These are phyloP conservation scores for Solanum commersonii DNA, from an alignment of 257 asterid species.

Conservation along the genomic window DNA sequence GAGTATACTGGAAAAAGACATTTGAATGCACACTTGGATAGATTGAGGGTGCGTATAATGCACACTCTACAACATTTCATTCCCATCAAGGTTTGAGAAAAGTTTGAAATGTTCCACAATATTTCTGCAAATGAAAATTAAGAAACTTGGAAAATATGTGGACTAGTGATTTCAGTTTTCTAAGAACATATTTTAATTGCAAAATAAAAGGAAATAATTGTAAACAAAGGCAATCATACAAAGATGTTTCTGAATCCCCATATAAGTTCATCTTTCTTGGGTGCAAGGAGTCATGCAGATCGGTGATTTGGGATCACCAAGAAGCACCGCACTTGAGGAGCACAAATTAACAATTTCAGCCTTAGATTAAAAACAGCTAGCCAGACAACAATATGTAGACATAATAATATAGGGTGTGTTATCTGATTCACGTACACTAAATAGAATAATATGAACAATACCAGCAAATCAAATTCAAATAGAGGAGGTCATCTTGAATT, in stretches of 20 bases:
- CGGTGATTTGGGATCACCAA: not conserved
- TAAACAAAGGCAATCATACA: not conserved
- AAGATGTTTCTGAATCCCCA: not conserved
- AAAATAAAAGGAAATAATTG: not conserved
- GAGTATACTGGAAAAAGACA: not conserved
- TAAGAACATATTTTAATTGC: not conserved
- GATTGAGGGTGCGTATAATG: not conserved
- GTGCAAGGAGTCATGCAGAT: not conserved
- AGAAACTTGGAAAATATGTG: not conserved
- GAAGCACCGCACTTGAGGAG: not conserved
- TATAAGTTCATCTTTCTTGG: not conserved
- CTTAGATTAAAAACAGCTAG: not conserved
- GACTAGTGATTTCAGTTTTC: not conserved
- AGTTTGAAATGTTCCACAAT: not conserved
- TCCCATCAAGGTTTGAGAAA: not conserved
- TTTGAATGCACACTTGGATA: not conserved
- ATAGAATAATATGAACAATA: not conserved
- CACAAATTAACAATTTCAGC: not conserved
- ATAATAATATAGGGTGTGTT: not conserved
- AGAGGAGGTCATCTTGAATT: constrained; percentile 2
- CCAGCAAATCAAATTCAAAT: not conserved
- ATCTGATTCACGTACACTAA: not conserved
- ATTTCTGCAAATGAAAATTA: not conserved
- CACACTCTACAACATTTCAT: not conserved
- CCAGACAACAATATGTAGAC: not conserved